Percentiles rank a stretch among this genome's conserved stretches.
phyloP scores from a whole-genome alignment of 805 yeast species.

The Blastobotrys muscicola region DNA sequence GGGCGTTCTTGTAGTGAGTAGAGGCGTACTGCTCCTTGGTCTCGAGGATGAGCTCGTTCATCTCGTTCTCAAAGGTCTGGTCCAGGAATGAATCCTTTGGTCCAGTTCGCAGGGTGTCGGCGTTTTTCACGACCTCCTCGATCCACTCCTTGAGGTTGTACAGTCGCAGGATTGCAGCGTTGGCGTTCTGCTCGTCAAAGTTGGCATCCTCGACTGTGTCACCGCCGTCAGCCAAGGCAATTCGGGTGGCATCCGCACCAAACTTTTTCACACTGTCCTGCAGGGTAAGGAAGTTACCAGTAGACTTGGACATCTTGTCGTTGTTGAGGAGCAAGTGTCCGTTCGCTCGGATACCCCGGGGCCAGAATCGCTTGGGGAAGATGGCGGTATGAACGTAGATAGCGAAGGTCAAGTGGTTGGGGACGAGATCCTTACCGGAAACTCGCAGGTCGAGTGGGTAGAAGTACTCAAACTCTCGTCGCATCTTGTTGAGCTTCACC shows the following conservation, averaged over 20 bases:
- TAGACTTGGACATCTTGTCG: slow-evolving; percentile 95
- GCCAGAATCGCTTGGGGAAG: slow-evolving; percentile 90
- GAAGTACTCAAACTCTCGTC: slow-evolving; percentile 94
- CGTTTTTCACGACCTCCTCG: slow-evolving; percentile 56
- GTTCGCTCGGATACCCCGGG: slow-evolving; percentile 84
- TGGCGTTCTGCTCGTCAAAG: slow-evolving; percentile 92
- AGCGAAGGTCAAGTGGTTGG: slow-evolving; percentile 94
- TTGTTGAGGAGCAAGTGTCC: slow-evolving; percentile 94
- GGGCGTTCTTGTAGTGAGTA: slow-evolving; percentile 79
- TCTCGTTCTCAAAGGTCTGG: slow-evolving; percentile 83
- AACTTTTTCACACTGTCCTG: slow-evolving; percentile 75
- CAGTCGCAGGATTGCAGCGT: slow-evolving; percentile 92
- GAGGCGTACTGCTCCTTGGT: slow-evolving; percentile 59
- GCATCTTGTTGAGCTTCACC: slow-evolving; percentile 57
- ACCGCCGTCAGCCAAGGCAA: slow-evolving; percentile 98
- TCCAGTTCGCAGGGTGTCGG: slow-evolving; percentile 47
- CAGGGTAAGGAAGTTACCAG: slow-evolving; percentile 93
- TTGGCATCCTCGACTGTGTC: slow-evolving; percentile 96
- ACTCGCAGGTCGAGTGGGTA: slow-evolving; percentile 89
- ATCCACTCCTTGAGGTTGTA: slow-evolving; percentile 92
- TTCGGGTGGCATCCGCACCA: slow-evolving; percentile 96
- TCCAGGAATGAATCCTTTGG: slow-evolving; percentile 62
- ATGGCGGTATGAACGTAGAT: slow-evolving; percentile 87
- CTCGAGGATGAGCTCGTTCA: slow-evolving; percentile 71
- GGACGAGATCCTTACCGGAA: slow-evolving; percentile 94